Evolutionary conservation across 768 basidiomycete species (phyloP).

Genomic region (Rhodosporidiobolus sp.): DNA sequence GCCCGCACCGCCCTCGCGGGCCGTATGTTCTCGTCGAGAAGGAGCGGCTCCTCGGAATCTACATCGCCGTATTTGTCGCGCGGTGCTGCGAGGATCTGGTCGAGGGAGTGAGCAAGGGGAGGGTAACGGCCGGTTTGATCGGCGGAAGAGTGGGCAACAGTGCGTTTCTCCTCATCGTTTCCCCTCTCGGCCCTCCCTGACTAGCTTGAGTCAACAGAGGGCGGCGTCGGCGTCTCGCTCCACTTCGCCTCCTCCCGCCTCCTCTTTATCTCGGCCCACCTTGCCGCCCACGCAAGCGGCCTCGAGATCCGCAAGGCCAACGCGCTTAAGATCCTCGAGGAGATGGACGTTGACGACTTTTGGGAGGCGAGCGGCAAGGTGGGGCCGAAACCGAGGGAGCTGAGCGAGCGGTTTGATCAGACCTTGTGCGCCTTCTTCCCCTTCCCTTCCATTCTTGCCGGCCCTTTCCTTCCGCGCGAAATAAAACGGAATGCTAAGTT

Average conservation of each 20-base stretch:
- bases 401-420: slow-evolving; percentile 84
- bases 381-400: slow-evolving; percentile 54
- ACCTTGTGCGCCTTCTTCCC: slow-evolving; percentile 58
- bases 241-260: slow-evolving; percentile 77
- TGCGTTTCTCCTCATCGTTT: slow-evolving; percentile 43
- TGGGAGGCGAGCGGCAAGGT: slow-evolving; percentile 45
- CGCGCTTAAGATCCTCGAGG: slow-evolving; percentile 83
- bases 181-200: not conserved
- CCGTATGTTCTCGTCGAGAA: slow-evolving; percentile 83
- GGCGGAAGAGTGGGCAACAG: slow-evolving; percentile 87
- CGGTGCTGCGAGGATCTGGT: slow-evolving; percentile 49
- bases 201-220: too few species aligned
- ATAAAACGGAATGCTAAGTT: too few species aligned
- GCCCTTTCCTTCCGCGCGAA: too few species aligned
- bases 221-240: slow-evolving; percentile 76
- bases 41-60: slow-evolving; percentile 83
- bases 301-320: slow-evolving; percentile 78
- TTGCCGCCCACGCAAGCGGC: slow-evolving; percentile 64
- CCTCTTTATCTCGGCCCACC: slow-evolving; percentile 84
- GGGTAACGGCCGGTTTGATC: slow-evolving; percentile 83
- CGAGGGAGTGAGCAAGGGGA: slow-evolving; percentile 56
- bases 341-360: slow-evolving; percentile 75
- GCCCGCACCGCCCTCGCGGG: slow-evolving; percentile 51
- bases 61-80: slow-evolving; percentile 50
- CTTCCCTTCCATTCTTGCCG: not conserved